Percentiles rank a stretch among this genome's conserved stretches.
phyloP scores from a whole-genome alignment of 345 rosid genomes.

The Rhodamnia argentea region DNA sequence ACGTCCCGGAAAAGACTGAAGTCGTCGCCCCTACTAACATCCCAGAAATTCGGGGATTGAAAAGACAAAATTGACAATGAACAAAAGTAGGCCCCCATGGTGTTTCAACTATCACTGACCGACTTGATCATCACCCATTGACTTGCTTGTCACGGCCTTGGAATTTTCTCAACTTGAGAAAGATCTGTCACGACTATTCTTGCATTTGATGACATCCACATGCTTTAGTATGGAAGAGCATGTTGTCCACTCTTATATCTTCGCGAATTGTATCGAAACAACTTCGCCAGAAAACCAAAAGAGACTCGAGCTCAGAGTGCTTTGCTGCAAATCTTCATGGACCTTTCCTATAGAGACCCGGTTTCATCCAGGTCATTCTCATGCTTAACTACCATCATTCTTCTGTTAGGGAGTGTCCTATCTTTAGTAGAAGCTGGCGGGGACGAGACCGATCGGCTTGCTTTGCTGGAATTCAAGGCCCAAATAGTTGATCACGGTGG shows the following conservation, averaged over 20 bases:
- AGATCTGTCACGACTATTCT: no score
- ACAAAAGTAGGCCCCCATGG: neutral
- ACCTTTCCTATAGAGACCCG: neutral
- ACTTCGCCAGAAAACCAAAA: neutral
- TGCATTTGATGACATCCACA: neutral
- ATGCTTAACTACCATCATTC: neutral
- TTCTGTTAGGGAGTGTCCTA: neutral
- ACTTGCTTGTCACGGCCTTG: neutral
- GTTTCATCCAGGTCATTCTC: neutral
- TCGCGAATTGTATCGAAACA: rapidly evolving
- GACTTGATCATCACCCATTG: neutral
- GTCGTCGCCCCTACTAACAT: neutral
- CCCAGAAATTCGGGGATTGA: no score
- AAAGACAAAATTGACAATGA: neutral
- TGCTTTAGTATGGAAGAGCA: rapidly evolving
- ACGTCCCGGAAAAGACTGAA: neutral
- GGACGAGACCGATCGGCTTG: rapidly evolving
- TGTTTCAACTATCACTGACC: neutral
- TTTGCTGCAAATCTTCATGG: neutral
- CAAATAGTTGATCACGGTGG: rapidly evolving
- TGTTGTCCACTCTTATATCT: rapidly evolving
- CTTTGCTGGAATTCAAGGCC: neutral
- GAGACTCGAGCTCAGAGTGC: neutral
- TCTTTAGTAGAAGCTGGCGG: rapidly evolving
- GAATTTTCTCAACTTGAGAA: neutral